Evolutionary conservation across 345 rosid species (phyloP).

Genomic region (Ricinus communis): DNA sequence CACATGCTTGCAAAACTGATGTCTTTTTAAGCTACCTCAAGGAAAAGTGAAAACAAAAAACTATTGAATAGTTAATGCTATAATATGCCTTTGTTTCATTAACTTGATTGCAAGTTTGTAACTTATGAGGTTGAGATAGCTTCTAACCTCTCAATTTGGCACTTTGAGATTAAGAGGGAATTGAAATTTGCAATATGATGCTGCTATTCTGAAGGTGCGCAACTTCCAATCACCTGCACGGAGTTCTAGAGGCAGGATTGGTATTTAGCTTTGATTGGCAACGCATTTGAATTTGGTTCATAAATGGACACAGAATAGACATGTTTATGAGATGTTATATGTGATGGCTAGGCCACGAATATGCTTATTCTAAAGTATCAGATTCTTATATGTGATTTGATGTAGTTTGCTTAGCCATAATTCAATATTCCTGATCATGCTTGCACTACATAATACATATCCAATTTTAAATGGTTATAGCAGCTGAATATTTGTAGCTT

Average conservation of each 20-base stretch:
- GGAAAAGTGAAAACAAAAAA: background rate
- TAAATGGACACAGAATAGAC: background rate
- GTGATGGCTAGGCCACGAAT: too few relatives aligned
- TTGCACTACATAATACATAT: background rate
- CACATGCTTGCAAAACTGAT: background rate
- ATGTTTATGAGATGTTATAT: too few relatives aligned
- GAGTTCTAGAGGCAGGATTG: background rate
- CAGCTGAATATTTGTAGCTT: background rate
- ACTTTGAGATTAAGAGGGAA: background rate
- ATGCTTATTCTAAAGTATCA: background rate
- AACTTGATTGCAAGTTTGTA: background rate
- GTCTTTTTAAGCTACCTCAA: background rate
- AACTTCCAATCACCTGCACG: background rate
- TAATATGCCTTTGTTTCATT: background rate
- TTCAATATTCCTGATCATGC: too few relatives aligned
- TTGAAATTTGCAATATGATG: background rate
- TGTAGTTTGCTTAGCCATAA: background rate
- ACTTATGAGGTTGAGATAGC: background rate
- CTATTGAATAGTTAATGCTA: background rate
- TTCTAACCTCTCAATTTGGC: background rate
- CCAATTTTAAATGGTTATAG: background rate
- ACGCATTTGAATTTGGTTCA: background rate
- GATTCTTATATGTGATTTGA: background rate
- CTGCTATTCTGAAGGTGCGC: background rate
- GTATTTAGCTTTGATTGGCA: background rate